These are phyloP conservation scores for Smallanthus sonchifolius DNA, from an alignment of 129 eudicot genomes.

Conservation along the genomic window DNA sequence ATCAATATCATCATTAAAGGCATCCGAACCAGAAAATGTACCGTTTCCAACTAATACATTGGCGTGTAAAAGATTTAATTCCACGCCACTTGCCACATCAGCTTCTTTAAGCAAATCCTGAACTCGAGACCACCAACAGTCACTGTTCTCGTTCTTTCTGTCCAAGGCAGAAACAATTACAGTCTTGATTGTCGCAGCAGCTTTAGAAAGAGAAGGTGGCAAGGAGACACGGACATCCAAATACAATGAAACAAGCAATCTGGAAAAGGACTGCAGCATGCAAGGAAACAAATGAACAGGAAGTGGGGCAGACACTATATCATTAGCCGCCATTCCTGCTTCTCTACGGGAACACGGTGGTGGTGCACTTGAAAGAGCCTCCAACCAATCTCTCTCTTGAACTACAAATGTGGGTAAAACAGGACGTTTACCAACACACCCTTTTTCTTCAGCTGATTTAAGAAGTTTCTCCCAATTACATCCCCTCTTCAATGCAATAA, in stretches of 20 bases:
- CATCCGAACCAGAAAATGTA: conserved; percentile 24
- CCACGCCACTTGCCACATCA: conserved; percentile 52
- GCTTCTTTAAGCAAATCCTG: conserved; percentile 59
- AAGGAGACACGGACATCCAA: conserved; percentile 74
- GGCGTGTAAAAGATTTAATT: conserved; percentile 38
- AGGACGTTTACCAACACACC: conserved; percentile 44
- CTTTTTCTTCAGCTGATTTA: conserved; percentile 55
- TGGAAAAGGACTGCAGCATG: conserved; percentile 58
- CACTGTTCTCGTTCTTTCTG: conserved; percentile 49
- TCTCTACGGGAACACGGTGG: conserved; percentile 97
- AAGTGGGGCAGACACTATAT: conserved; percentile 63
- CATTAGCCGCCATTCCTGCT: conserved; percentile 84
- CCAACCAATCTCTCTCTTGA: conserved; percentile 86
- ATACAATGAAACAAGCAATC: conserved; percentile 52
- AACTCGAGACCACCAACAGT: conserved; percentile 63
- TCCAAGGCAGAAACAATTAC: conserved; percentile 55
- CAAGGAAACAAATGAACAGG: conserved; percentile 65
- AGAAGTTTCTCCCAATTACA: conserved; percentile 72
- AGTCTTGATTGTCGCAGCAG: conserved; percentile 43
- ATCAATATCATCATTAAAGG: conserved; percentile 35
- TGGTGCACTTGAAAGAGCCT: conserved; percentile 82
- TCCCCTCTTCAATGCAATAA: conserved; percentile 67
- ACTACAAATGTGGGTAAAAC: conserved; percentile 68
- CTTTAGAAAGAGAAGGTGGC: conserved; percentile 58
- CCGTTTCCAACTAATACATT: conserved; percentile 47